phyloP scores from a whole-genome alignment of 2,329 filamentous ascomycete species.

The Venturia pyrina region DNA sequence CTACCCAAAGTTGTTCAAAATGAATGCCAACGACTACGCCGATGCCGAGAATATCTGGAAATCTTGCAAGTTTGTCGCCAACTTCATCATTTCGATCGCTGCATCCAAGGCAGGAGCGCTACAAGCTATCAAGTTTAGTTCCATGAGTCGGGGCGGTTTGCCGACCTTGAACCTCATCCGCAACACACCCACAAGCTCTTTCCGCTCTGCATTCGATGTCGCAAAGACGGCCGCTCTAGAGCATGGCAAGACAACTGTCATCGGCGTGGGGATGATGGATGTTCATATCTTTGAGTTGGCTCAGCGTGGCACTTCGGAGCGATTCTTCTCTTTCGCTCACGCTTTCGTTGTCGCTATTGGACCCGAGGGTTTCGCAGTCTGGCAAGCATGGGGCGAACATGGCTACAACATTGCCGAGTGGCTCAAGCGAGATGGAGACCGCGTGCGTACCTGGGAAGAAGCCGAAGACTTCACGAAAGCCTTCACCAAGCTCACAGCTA shows the following conservation, averaged over 20 bases:
- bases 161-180: neutral
- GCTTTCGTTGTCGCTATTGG: neutral
- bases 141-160: no score
- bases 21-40: no score
- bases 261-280: neutral
- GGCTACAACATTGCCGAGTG: neutral
- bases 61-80: neutral
- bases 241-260: neutral
- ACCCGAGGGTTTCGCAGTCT: neutral
- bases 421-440: neutral
- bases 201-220: neutral
- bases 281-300: neutral
- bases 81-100: neutral
- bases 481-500: neutral
- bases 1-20: no score
- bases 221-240: neutral
- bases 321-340: neutral
- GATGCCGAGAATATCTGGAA: neutral
- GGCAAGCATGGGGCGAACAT: neutral
- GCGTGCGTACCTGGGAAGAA: slow-evolving; percentile 5
- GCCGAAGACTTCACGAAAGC: neutral
- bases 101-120: neutral
- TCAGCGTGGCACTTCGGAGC: neutral
- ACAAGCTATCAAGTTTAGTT: neutral
- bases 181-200: neutral